Evolutionary conservation across 176 grass and related monocot genomes (phyloP).

Genomic region (Phyllostachys edulis): DNA sequence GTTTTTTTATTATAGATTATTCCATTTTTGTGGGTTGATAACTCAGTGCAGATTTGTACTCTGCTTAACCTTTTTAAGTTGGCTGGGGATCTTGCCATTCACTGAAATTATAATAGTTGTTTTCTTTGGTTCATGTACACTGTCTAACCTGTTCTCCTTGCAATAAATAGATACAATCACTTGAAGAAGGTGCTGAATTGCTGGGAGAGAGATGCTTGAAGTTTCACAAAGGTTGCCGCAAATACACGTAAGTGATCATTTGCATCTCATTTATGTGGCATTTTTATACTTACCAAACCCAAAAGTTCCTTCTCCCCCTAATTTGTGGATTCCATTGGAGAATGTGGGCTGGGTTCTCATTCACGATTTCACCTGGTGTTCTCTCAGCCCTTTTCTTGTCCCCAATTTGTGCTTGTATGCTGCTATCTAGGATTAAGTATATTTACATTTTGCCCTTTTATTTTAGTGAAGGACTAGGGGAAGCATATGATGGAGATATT

Average conservation of each 20-base stretch:
- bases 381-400: background rate
- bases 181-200: constrained; percentile 79
- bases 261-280: background rate
- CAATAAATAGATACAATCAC: constrained; percentile 76
- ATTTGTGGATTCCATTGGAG: constrained; percentile 7
- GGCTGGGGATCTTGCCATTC: background rate
- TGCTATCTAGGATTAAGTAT: background rate
- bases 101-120: background rate
- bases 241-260: constrained; percentile 73
- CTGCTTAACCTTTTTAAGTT: background rate
- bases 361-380: background rate
- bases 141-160: constrained; percentile 26
- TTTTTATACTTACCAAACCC: background rate
- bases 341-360: background rate
- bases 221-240: constrained; percentile 90
- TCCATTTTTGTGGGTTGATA: background rate
- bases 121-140: background rate
- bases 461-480: constrained; percentile 86
- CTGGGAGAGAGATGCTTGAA: constrained; percentile 84
- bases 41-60: background rate
- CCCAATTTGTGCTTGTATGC: background rate
- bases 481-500: constrained; percentile 94
- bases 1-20: background rate
- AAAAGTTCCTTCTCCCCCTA: background rate
- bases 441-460: constrained; percentile 11